phyloP scores from a whole-genome alignment of 129 eudicot genomes.

The Heracleum sosnowskyi region DNA sequence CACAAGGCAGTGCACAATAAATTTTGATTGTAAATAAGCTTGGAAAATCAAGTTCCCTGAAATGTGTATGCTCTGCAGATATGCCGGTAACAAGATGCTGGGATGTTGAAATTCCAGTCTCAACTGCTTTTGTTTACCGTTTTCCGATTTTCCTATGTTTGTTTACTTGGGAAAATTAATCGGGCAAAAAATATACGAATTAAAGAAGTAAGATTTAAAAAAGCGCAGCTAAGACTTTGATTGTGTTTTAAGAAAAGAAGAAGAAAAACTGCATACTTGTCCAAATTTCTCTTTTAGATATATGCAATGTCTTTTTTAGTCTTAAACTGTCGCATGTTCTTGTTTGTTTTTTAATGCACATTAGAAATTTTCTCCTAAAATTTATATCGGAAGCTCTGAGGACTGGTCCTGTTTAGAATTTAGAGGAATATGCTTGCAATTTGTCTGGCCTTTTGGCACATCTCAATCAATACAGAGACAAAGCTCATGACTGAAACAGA shows the following conservation, averaged over 20 bases:
- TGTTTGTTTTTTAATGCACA: neutral
- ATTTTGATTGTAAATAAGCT: neutral
- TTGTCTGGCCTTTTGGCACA: neutral
- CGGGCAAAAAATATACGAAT: neutral
- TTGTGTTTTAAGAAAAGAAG: no score
- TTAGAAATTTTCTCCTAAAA: neutral
- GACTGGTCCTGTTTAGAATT: neutral
- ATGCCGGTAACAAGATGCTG: neutral
- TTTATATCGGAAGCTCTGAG: neutral
- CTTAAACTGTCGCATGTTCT: no score
- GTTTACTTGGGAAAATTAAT: neutral
- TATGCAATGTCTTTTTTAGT: no score
- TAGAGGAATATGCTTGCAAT: neutral
- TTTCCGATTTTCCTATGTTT: no score
- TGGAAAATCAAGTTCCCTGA: neutral
- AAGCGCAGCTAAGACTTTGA: no score
- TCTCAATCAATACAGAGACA: neutral
- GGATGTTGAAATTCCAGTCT: neutral
- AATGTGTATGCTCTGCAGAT: neutral
- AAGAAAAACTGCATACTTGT: no score
- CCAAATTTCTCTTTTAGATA: no score
- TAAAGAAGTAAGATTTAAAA: no score
- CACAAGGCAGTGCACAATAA: neutral
- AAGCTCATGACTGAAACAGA: neutral
- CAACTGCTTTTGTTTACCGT: neutral